Percentiles rank a stretch among this genome's conserved stretches.
phyloP scores from a whole-genome alignment of 345 rosid genomes.

The Melaleuca quinquenervia region DNA sequence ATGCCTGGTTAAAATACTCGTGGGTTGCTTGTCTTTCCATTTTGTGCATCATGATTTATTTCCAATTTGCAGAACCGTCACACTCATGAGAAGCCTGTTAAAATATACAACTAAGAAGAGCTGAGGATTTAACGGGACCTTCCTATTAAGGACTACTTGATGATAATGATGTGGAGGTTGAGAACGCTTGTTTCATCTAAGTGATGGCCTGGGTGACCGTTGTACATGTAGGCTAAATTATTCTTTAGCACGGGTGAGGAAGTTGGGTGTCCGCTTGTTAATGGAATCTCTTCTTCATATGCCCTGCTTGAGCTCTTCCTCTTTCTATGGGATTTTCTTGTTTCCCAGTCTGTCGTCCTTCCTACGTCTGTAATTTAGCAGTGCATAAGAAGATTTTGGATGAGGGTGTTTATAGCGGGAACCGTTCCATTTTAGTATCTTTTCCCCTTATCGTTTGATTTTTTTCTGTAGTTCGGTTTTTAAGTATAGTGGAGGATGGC shows the following conservation, averaged over 20 bases:
- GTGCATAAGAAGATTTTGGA: constrained; percentile 37
- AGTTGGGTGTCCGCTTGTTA: background rate
- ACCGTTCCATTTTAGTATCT: constrained; percentile 7
- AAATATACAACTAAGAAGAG: background rate
- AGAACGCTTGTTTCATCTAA: constrained; percentile 2
- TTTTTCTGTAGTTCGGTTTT: background rate
- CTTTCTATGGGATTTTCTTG: constrained; percentile 4
- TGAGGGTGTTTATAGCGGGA: constrained; percentile 27
- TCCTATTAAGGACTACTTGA: background rate
- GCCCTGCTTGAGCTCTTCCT: background rate
- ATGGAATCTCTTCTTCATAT: background rate
- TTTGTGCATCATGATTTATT: background rate
- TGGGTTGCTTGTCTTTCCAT: background rate
- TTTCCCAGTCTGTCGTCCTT: constrained; percentile 7
- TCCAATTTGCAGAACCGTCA: background rate
- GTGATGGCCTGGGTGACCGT: constrained; percentile 11
- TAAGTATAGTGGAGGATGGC: background rate
- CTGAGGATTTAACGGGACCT: background rate
- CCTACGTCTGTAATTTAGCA: constrained; percentile 28
- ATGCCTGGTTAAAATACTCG: background rate
- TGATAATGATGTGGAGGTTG: background rate
- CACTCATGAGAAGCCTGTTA: constrained; percentile 1
- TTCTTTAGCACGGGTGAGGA: constrained; percentile 1
- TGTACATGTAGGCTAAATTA: constrained; percentile 20
- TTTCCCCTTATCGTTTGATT: background rate